These are phyloP conservation scores for Backusella circina DNA, from an alignment of 192 early-diverging fungal species.

Conservation along the genomic window DNA sequence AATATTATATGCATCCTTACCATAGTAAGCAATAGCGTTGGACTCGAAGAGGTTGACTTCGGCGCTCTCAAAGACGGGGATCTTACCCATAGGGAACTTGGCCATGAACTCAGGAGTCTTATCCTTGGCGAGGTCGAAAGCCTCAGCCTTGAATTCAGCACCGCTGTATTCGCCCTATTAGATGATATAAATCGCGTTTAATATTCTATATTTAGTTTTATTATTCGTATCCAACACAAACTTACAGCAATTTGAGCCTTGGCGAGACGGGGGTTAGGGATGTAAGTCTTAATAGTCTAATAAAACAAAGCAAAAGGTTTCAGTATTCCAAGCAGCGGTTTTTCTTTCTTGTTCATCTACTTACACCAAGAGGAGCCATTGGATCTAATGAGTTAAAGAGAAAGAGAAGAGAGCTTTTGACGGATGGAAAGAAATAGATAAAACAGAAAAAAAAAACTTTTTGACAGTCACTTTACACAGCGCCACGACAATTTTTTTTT, in stretches of 20 bases:
- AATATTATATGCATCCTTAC: neutral
- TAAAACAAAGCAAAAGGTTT: neutral
- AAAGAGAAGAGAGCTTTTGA: neutral
- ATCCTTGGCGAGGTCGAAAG: conserved; percentile 68
- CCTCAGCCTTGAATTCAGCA: conserved; percentile 64
- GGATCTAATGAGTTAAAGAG: conserved; percentile 6
- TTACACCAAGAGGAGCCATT: conserved; percentile 31
- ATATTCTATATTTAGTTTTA: neutral
- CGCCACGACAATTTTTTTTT: neutral
- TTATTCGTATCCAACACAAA: too few relatives aligned
- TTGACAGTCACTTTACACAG: neutral
- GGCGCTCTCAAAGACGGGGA: conserved; percentile 82
- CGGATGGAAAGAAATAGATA: neutral
- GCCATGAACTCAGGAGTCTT: conserved; percentile 77
- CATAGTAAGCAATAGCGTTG: conserved; percentile 90
- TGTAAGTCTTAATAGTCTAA: conserved; percentile 59
- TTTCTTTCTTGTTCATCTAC: neutral
- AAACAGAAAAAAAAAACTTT: conserved; percentile 9
- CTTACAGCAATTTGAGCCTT: conserved; percentile 53
- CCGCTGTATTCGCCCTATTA: conserved; percentile 69
- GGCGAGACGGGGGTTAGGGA: conserved; percentile 68
- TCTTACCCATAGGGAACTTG: conserved; percentile 93
- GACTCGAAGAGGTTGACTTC: conserved; percentile 77
- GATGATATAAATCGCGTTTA: neutral
- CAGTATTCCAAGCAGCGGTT: neutral